A percentile compares a stretch with the other conserved stretches of the same genome.
Evolutionary conservation across 352 stramenopile species (phyloP).

Genomic region (Globisporangium heterothallicum): DNA sequence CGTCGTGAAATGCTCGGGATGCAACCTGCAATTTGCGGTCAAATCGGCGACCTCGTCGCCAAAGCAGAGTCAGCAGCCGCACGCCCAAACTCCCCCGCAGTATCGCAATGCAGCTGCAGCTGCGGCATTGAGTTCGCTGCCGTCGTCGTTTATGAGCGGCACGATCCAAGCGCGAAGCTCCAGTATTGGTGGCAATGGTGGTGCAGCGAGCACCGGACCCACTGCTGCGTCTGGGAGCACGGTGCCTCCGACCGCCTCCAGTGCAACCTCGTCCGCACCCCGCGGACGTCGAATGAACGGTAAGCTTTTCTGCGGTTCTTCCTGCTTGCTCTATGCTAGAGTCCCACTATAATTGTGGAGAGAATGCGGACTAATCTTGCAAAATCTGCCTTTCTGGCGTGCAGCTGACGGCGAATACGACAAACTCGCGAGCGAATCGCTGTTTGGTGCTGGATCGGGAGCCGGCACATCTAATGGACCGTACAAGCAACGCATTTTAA

Average conservation of each 20-base stretch:
- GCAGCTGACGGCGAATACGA: constrained; percentile 65
- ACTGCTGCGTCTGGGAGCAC: too few relatives aligned
- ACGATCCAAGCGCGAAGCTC: constrained; percentile 41
- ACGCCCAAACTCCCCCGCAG: constrained; percentile 18
- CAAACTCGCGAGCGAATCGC: constrained; percentile 62
- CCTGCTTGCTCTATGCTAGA: too few relatives aligned
- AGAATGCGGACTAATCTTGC: too few relatives aligned
- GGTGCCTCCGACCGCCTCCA: constrained; percentile 2
- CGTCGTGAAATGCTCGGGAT: constrained; percentile 67
- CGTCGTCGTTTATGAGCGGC: constrained; percentile 41
- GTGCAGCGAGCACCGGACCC: background rate
- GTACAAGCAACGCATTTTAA: constrained; percentile 60
- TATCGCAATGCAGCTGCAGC: constrained; percentile 64
- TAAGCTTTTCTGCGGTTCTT: too few relatives aligned
- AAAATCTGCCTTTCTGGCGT: background rate
- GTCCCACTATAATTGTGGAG: too few relatives aligned
- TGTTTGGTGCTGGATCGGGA: constrained; percentile 14
- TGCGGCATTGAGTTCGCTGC: constrained; percentile 60
- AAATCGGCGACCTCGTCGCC: constrained; percentile 27
- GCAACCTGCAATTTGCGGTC: constrained; percentile 69
- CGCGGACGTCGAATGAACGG: constrained; percentile 48
- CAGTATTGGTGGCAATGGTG: constrained; percentile 18
- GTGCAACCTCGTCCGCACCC: background rate
- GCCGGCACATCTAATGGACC: constrained; percentile 9
- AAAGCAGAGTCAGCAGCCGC: constrained; percentile 2